Evolutionary conservation across 208 protist genomes (phyloP).

Genomic region (Crithidia sp.): DNA sequence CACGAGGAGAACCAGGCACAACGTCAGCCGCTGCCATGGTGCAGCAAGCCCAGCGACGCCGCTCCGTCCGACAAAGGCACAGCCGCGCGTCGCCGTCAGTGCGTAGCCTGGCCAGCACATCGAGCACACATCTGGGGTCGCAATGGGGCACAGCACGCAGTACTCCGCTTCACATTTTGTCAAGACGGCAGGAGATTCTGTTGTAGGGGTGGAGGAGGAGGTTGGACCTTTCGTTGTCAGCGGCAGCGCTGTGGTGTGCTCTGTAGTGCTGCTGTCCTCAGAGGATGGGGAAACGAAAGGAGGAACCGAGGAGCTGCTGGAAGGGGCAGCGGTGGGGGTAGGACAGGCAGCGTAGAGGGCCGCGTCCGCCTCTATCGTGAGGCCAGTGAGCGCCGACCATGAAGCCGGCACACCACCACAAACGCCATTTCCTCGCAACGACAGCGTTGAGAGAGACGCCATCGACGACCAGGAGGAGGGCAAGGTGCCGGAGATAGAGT

Average conservation of each 20-base stretch:
- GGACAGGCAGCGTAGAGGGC: not conserved
- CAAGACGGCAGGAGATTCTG: not conserved
- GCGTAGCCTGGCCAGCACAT: conserved; percentile 5
- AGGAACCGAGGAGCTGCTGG: not conserved
- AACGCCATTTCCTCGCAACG: not conserved
- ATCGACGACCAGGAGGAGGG: conserved; percentile 1
- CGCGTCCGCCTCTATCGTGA: not conserved
- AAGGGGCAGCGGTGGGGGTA: not conserved
- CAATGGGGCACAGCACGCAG: conserved; percentile 4
- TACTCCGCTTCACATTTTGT: not conserved
- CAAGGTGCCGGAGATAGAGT: conserved; percentile 9
- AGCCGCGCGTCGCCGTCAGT: not conserved
- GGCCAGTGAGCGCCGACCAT: not conserved
- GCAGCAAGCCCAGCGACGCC: not conserved
- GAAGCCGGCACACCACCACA: not conserved
- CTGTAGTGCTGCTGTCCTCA: not conserved
- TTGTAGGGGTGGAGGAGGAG: too few relatives aligned
- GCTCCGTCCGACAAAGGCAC: not conserved
- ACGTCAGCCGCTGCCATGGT: not conserved
- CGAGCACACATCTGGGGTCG: not conserved
- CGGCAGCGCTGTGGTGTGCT: not conserved
- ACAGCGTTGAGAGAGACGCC: not conserved
- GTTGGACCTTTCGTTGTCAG: not conserved
- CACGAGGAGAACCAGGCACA: not conserved
- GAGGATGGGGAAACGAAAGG: too few relatives aligned